Evolutionary conservation across 1,139 yeast genomes (phyloP), one percentile per base, ranked within the genome.

Genomic region (Nadsonia commutata): DNA sequence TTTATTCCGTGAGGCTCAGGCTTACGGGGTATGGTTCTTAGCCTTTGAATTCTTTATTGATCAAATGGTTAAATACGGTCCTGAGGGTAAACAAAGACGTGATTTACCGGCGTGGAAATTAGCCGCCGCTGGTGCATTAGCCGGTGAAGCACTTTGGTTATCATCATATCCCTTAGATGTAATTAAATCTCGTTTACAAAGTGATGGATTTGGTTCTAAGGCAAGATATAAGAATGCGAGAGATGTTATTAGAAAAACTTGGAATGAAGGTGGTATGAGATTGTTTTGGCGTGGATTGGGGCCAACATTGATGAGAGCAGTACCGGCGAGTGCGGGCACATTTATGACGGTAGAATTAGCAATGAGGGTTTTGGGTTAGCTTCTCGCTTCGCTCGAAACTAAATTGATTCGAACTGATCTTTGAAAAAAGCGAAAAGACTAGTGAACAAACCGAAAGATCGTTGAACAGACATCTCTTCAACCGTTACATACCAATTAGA

Each of bases 11-110:
- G 94, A 82, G 55, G 67, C 77, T 8, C 93, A 82, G 56, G 88
- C 90, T 0, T 81, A 81, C 53, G 94, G 94, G 16, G 77, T 80
- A 16, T 82, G 93, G 93, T 82, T 82, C 52, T 62, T 79, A 48
- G 68, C 86, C 0, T 82, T 78, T 57, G 94, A 82, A 56, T 68
- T 66, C 38, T 60, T 81, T 44, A 74, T 81, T 54, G 58, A 62
- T 39, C 49, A 46, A 11, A 48, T 48, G 6, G 39, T 40, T 27
- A 43, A 45, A 4, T 40, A 47, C 18, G 46, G 46, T 8, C 52
- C 55, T 19, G 43, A 52, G 2, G 45, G 48, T 6, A 41, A 43
- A 5, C 59, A 60, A 38, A 63, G 88, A 47, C 64, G 68, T 40
- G 72, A 76, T 18, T 68, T 80, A 23, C 68, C 76, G 2, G 74